Percentiles rank a stretch among this genome's conserved stretches.
These are phyloP conservation scores for Hemisphaericaspora subhashii DNA, from an alignment of 1,139 yeast genomes.

Conservation along the genomic window DNA sequence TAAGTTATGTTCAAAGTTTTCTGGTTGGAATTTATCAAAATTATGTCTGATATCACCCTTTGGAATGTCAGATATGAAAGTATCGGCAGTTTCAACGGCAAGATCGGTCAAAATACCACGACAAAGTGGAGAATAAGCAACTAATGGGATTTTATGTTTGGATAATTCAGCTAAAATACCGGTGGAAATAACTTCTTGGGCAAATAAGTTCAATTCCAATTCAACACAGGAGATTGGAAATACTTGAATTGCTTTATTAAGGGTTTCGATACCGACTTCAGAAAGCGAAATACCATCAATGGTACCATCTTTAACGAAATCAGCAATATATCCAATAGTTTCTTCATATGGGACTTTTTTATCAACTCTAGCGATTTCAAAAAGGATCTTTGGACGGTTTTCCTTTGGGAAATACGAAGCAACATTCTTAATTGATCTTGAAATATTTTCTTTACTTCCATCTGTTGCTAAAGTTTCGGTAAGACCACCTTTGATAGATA, in stretches of 20 bases:
- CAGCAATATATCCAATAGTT: constrained; percentile 50
- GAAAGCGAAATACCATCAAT: constrained; percentile 70
- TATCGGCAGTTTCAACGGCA: constrained; percentile 38
- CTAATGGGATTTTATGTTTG: constrained; percentile 53
- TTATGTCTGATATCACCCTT: constrained; percentile 54
- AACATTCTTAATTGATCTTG: constrained; percentile 51
- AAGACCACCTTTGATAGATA: constrained; percentile 70
- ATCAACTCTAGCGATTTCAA: constrained; percentile 71
- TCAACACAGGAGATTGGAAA: constrained; percentile 67
- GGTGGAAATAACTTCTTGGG: constrained; percentile 57
- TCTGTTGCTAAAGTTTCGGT: constrained; percentile 40
- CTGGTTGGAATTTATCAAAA: constrained; percentile 61
- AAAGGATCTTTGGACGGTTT: constrained; percentile 49
- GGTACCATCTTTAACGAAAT: constrained; percentile 52
- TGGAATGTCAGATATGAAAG: constrained; percentile 39
- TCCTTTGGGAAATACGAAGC: constrained; percentile 47
- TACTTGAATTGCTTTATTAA: constrained; percentile 50
- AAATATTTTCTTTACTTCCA: constrained; percentile 49
- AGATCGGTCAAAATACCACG: constrained; percentile 73
- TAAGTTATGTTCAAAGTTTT: constrained; percentile 54
- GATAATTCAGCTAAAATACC: constrained; percentile 61
- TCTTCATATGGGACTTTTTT: constrained; percentile 46
- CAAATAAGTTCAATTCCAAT: constrained; percentile 68
- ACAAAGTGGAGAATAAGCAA: constrained; percentile 84
- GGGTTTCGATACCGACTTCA: constrained; percentile 64